Conservation (phyloP, 1,139 yeast genomes). For the Yarrowia galli region DNA sequence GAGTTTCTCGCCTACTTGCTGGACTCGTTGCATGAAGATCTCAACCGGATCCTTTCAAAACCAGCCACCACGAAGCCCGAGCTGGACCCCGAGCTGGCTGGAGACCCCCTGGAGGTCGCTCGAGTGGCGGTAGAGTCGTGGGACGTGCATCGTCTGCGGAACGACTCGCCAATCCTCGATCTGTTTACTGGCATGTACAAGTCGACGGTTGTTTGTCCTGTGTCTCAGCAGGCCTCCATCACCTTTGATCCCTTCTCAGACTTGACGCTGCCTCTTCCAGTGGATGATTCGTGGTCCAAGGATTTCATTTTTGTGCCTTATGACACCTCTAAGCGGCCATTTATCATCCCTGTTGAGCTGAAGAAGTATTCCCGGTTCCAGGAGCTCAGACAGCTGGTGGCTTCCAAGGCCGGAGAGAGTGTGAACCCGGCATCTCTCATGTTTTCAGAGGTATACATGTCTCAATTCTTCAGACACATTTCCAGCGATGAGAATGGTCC, state of each 20-base stretch:
- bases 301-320: constrained; percentile 42
- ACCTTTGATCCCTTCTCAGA: constrained; percentile 97
- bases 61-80: constrained; percentile 94
- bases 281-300: constrained; percentile 69
- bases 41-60: constrained; percentile 79
- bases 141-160: constrained; percentile 78
- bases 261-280: constrained; percentile 86
- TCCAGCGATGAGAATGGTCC: constrained; percentile 69
- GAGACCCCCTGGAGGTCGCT: constrained; percentile 57
- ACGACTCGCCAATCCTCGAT: constrained; percentile 85
- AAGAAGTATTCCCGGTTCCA: constrained; percentile 68
- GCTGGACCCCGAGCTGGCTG: constrained; percentile 64
- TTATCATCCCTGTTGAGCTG: constrained; percentile 71
- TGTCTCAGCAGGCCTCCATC: constrained; percentile 77
- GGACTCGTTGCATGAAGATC: constrained; percentile 93
- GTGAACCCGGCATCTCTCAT: constrained; percentile 54
- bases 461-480: constrained; percentile 72
- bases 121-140: constrained; percentile 78
- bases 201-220: constrained; percentile 89
- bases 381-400: constrained; percentile 68
- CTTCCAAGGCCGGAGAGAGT: constrained; percentile 49
- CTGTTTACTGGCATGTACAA: constrained; percentile 90
- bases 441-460: constrained; percentile 74
- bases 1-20: constrained; percentile 88
- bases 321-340: constrained; percentile 9